Base-by-base conservation (phyloP, 2,329 filamentous ascomycete genomes). In the Claviceps humidiphila region DNA sequence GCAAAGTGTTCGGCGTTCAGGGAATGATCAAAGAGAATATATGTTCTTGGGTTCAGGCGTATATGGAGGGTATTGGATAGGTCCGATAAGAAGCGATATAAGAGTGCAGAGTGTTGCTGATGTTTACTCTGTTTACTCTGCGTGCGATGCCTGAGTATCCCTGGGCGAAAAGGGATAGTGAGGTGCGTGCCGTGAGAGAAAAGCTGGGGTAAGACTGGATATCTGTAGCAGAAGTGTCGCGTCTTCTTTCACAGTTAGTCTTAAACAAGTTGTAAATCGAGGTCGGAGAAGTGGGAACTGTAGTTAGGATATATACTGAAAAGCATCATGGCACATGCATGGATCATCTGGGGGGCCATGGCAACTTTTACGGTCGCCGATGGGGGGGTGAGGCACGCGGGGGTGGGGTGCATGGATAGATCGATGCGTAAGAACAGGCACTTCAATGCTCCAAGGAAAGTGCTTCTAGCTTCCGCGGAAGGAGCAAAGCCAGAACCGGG, bases 301-400 rank as follows among this genome's bases (percentile, higher is more conserved):
- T 52, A 20, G 51, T 54, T 43, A 46, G 46, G 53, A 58, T 57
- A 58, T 59, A 59, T 59, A 53, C 57, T 54, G 54, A 58, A 58
- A 57, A 49, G 51, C 48, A 54, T 54, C 53, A 52, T 55, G 57
- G 58, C 58, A 59, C 58, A 58, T 59, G 55, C 56, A 51, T 60
- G 53, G 55, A 55, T 58, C 53, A 55, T 54, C 49, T 55, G 44
- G 24, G 37, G 20, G 47, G 7, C 30, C 13, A 16, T 20, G 43
- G 49, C 34, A 39, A 24, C 20, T 24, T 44, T 44, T 16, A 38
- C 17, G 17, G 42, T 43, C 26, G 42, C 16, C 26, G 40, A 48
- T 11, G 20, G 20, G 14, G 14, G 20, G 13, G 17, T 13, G 20
- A 22, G 7, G 37, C 9, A 37, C 1, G 17, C 11, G 34, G 14